Percentiles rank a stretch among this genome's conserved stretches.
Conservation (phyloP, 768 basidiomycete species). For the Phallus indusiatus region DNA sequence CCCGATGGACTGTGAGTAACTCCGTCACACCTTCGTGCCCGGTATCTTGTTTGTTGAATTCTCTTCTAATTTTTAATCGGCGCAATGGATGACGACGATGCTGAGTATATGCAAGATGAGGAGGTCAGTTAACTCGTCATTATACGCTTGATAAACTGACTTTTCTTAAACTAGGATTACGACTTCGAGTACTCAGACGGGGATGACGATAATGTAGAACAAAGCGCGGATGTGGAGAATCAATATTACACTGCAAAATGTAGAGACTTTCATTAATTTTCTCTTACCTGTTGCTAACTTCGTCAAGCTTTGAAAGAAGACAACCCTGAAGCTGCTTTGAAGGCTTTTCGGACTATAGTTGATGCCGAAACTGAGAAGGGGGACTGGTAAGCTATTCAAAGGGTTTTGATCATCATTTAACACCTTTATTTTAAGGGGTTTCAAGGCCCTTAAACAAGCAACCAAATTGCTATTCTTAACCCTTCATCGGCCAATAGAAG, state of each 20-base stretch:
- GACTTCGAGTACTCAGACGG: conserved; percentile 94
- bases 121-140: conserved; percentile 39
- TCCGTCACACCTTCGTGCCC: no score
- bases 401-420: neutral
- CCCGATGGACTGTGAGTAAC: no score
- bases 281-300: neutral
- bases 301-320: conserved; percentile 83
- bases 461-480: conserved; percentile 86
- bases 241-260: conserved; percentile 98
- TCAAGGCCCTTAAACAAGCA: conserved; percentile 96
- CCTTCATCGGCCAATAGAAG: conserved; percentile 72
- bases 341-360: conserved; percentile 82
- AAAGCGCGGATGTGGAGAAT: conserved; percentile 88
- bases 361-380: conserved; percentile 87
- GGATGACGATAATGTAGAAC: conserved; percentile 61
- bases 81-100: conserved; percentile 85
- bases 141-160: neutral
- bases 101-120: conserved; percentile 89
- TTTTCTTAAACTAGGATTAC: conserved; percentile 62
- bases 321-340: conserved; percentile 82
- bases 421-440: conserved; percentile 56
- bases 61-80: neutral
- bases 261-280: conserved; percentile 27
- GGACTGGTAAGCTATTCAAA: conserved; percentile 60
- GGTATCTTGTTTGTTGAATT: neutral